Conservation (phyloP, 768 basidiomycete genomes). For the Agaricus subrufescens region DNA sequence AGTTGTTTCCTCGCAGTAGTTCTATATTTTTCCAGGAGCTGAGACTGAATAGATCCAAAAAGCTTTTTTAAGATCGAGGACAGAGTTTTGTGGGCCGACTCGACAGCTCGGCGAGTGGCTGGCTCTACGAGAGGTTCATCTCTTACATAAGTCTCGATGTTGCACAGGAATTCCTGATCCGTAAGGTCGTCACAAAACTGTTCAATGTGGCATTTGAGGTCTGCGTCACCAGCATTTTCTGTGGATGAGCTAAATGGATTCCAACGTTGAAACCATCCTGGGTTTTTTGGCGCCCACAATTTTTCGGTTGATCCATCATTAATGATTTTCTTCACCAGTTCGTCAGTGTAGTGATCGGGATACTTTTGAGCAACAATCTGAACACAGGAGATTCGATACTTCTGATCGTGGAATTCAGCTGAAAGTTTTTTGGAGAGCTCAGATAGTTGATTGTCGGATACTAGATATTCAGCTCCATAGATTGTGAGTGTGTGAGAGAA, state of each 20-base stretch:
- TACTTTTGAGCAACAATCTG: background rate
- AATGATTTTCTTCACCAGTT: background rate
- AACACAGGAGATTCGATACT: constrained; percentile 2
- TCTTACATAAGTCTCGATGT: background rate
- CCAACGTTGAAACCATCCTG: background rate
- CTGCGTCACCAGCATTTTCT: background rate
- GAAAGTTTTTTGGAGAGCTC: background rate
- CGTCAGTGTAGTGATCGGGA: background rate
- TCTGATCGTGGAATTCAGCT: background rate
- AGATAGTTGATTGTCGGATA: background rate
- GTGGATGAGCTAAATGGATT: background rate
- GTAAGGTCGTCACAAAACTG: background rate
- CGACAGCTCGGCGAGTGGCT: background rate
- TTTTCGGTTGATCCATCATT: background rate
- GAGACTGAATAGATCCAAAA: background rate
- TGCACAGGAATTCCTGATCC: background rate
- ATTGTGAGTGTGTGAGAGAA: background rate
- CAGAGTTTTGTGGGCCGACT: background rate
- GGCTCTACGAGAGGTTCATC: constrained; percentile 5
- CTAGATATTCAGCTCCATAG: background rate
- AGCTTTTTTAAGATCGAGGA: background rate
- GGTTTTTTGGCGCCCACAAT: background rate
- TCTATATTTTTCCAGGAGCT: background rate
- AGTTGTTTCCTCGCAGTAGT: background rate
- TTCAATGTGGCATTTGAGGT: background rate